Evolutionary conservation across 768 basidiomycete species (phyloP).

Genomic region (Hortiboletus flavorubellus): DNA sequence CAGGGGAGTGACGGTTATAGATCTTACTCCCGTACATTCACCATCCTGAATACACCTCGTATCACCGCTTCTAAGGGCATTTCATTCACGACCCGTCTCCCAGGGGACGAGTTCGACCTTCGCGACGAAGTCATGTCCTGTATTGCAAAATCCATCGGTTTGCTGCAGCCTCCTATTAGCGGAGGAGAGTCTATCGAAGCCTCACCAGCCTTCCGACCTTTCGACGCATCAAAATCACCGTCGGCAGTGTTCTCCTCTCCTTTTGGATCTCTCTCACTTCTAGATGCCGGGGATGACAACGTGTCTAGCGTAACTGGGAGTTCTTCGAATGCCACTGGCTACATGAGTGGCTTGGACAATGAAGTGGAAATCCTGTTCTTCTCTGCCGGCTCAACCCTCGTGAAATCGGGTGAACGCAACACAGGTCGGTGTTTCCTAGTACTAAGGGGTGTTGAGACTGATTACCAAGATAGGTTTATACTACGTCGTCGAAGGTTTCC

Average conservation of each 20-base stretch:
- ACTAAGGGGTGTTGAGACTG: neutral
- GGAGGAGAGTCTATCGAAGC: conserved; percentile 62
- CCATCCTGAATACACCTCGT: conserved; percentile 49
- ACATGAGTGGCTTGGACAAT: conserved; percentile 86
- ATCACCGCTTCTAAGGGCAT: conserved; percentile 30
- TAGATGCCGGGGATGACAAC: conserved; percentile 69
- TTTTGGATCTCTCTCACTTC: conserved; percentile 69
- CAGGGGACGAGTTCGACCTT: conserved; percentile 84
- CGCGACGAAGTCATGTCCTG: conserved; percentile 96
- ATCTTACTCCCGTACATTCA: conserved; percentile 45
- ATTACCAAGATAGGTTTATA: conserved; percentile 57
- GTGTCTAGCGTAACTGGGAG: conserved; percentile 60
- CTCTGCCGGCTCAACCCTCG: conserved; percentile 79
- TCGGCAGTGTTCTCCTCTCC: conserved; percentile 53
- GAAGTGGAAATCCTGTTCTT: conserved; percentile 96
- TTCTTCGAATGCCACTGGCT: conserved; percentile 48
- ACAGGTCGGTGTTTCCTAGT: conserved; percentile 51
- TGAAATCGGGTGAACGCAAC: conserved; percentile 85
- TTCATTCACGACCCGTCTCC: conserved; percentile 22
- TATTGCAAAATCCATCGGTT: conserved; percentile 95
- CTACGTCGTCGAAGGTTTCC: conserved; percentile 93
- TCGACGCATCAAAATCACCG: conserved; percentile 35
- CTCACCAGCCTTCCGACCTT: conserved; percentile 59
- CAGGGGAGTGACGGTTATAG: conserved; percentile 45
- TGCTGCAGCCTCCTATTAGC: conserved; percentile 81